Evolutionary conservation across 2,329 filamentous ascomycete species (phyloP), one percentile per base, ranked within the genome.

Genomic region (Xylaria sp.): DNA sequence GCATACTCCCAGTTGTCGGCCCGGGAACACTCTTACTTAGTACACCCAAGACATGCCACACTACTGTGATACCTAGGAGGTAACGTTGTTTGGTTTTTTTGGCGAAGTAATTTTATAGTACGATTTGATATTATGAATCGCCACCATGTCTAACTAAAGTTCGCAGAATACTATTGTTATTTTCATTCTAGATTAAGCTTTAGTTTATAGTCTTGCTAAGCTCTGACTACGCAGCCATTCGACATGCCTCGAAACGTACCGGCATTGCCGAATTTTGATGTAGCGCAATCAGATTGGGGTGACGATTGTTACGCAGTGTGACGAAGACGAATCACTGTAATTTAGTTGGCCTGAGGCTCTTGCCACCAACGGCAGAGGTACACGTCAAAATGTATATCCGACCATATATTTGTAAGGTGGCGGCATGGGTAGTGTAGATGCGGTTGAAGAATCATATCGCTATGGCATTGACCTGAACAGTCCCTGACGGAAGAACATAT

Each of bases 321-420:
- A 50, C 53, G 1, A 12, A 14, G 36, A 4, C n/a, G 4, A 5
- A n/a, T 45, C 17, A 7, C 14, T 53, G 8, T 5, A 19, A 12
- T 63, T 57, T 51, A 42, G 61, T 65, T 61, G 57, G 9, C 47
- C 32, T 55, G 32, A 64, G n/a, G 14, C 59, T 34, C 47, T n/a
- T 51, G 21, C 21, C 14, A 30, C n/a, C 2, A 47, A n/a, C 1
- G 19, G 50, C 42, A n/a, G 6, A 19, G 34, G 50, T 19, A 4
- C 27, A 27, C 11, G 4, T 42, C 11, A 14, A 2, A 17, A 27
- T 11, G 14, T 42, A 14, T 42, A 42, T 42, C 14, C 17, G 14
- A 42, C 14, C 11, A 42, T 5, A 17, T 5, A 42, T 8, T 5
- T 42, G 4, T 42, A 36, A 36, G 34, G 34, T 36, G 34, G 34